These are phyloP conservation scores for Allantophomopsis lycopodina DNA, from an alignment of 2,329 filamentous ascomycete species.

Conservation along the genomic window DNA sequence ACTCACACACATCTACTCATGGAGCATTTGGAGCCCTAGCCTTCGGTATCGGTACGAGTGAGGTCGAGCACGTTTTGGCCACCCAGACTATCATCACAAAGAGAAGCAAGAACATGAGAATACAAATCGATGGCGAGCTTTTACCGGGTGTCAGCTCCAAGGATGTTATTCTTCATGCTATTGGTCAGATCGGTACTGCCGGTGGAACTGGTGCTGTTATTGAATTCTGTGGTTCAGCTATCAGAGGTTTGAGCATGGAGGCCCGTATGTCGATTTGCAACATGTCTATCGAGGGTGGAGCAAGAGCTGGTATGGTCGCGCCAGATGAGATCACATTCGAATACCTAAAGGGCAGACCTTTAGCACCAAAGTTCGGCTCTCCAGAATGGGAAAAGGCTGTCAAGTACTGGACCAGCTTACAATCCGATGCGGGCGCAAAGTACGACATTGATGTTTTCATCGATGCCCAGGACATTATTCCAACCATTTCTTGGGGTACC, in stretches of 20 bases:
- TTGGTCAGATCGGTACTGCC: constrained; percentile 87
- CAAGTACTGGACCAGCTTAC: constrained; percentile 76
- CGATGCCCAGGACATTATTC: constrained; percentile 82
- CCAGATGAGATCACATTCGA: constrained; percentile 90
- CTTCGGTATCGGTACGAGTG: constrained; percentile 94
- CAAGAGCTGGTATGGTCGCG: constrained; percentile 91
- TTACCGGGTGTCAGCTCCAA: constrained; percentile 89
- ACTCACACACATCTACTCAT: constrained; percentile 96
- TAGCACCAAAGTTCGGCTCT: constrained; percentile 75
- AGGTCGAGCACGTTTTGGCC: constrained; percentile 95
- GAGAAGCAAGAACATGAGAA: constrained; percentile 96
- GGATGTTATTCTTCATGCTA: constrained; percentile 85
- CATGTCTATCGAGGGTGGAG: constrained; percentile 96
- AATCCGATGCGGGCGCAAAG: constrained; percentile 75
- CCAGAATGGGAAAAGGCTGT: constrained; percentile 82
- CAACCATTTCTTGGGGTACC: constrained; percentile 93
- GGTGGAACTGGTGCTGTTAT: constrained; percentile 92
- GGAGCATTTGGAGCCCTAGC: constrained; percentile 91
- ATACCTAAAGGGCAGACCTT: constrained; percentile 81
- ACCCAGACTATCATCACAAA: constrained; percentile 92
- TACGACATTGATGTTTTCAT: constrained; percentile 86
- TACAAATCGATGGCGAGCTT: constrained; percentile 86
- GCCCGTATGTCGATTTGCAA: constrained; percentile 99
- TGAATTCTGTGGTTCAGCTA: constrained; percentile 93
- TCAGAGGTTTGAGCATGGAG: constrained; percentile 83